Conservation (phyloP, 441 rosid species). For the Gossypium gossypioides region DNA sequence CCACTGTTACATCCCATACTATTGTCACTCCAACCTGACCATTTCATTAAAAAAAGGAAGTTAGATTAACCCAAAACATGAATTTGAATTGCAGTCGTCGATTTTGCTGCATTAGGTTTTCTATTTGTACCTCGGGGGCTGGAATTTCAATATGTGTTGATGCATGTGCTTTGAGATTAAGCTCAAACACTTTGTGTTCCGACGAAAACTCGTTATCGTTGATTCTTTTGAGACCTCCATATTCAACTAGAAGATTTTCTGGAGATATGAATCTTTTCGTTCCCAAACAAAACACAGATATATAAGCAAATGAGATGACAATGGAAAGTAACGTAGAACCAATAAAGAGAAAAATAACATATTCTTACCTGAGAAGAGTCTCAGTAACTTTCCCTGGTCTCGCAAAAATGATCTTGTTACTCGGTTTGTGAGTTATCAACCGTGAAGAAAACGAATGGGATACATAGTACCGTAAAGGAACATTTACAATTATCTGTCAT, state of each 20-base stretch:
- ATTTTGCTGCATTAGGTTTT: neutral
- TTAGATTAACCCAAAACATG: neutral
- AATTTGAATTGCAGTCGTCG: neutral
- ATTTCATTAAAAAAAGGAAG: neutral
- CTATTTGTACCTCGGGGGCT: conserved; percentile 25
- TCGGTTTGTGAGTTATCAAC: conserved; percentile 19
- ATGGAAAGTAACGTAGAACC: neutral
- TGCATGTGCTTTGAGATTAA: conserved; percentile 20
- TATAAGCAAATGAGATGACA: neutral
- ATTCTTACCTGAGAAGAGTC: conserved; percentile 44
- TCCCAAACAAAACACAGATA: neutral
- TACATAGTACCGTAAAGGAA: conserved; percentile 41
- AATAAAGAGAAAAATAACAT: neutral
- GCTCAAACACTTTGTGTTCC: conserved; percentile 29
- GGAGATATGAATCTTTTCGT: conserved; percentile 34
- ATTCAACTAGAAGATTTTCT: conserved; percentile 41
- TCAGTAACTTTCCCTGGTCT: conserved; percentile 35
- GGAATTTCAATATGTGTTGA: conserved; percentile 28
- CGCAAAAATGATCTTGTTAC: conserved; percentile 27
- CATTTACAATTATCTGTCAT: conserved; percentile 45
- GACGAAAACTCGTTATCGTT: conserved; percentile 36
- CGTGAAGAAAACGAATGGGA: conserved; percentile 26
- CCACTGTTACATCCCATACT: conserved; percentile 42
- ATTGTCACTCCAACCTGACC: conserved; percentile 36
- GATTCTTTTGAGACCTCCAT: conserved; percentile 45